These are phyloP conservation scores for Lizonia empirigonia DNA, from an alignment of 2,329 filamentous ascomycete species.

Conservation along the genomic window DNA sequence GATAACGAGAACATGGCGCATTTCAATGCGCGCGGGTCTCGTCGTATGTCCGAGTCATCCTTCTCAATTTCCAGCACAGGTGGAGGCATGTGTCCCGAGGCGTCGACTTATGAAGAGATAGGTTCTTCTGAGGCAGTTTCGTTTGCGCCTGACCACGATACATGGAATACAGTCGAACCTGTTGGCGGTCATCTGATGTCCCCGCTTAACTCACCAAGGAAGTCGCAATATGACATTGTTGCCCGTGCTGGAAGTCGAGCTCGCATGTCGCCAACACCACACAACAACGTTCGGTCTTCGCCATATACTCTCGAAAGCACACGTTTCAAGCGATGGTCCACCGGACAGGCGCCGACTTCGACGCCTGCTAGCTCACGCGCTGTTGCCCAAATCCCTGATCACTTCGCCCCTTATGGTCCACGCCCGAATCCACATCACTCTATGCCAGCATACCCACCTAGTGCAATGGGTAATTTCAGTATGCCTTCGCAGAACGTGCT, in stretches of 20 bases:
- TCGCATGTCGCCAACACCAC: slow-evolving; percentile 72
- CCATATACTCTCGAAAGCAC: slow-evolving; percentile 72
- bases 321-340: slow-evolving; percentile 77
- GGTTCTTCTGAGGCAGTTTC: slow-evolving; percentile 72
- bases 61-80: slow-evolving; percentile 71
- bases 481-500: slow-evolving; percentile 45
- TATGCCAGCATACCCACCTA: slow-evolving; percentile 46
- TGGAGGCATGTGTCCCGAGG: slow-evolving; percentile 64
- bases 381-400: slow-evolving; percentile 63
- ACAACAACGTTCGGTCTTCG: slow-evolving; percentile 69
- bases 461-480: slow-evolving; percentile 38
- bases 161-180: slow-evolving; percentile 69
- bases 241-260: slow-evolving; percentile 65
- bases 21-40: slow-evolving; percentile 57
- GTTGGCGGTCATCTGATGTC: slow-evolving; percentile 70
- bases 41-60: slow-evolving; percentile 73
- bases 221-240: slow-evolving; percentile 58
- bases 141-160: slow-evolving; percentile 64
- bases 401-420: slow-evolving; percentile 65
- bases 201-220: slow-evolving; percentile 74
- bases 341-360: slow-evolving; percentile 65
- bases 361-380: slow-evolving; percentile 63
- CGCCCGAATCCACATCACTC: slow-evolving; percentile 55
- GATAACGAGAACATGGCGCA: slow-evolving; percentile 38
- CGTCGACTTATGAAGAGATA: slow-evolving; percentile 74